Evolutionary conservation across 768 basidiomycete species (phyloP), one percentile per base, ranked within the genome.

Genomic region (Macrolepiota albuminosa): DNA sequence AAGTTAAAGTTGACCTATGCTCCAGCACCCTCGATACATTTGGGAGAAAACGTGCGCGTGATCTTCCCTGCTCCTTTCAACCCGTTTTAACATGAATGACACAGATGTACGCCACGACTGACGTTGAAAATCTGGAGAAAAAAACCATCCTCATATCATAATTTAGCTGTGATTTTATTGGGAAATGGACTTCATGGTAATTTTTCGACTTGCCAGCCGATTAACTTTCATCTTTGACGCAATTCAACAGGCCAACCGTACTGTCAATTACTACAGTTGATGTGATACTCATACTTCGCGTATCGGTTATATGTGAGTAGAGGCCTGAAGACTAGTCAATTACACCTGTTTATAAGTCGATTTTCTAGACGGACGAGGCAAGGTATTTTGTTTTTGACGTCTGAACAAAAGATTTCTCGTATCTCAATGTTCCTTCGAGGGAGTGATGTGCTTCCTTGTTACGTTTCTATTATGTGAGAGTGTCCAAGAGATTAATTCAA

Each of bases 271-370:
- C 11, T 21, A 43, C 54, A 14, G 54, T 54, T 21, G 54, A 54
- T 54, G 54, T 54, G n/a, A 54, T 54, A 42, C 54, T 54, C 40
- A 42, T 54, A n/a, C 18, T 54, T 13, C 40, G 54, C 21, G 54
- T 54, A 43, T 43, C 40, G 6, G 54, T 10, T 31, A 54, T 54
- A 31, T 54, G 54, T 54, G 29, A 42, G 54, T 54, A 4, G 16
- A 1, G 7, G 21, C 11, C n/a, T 4, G 18, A 11, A 42, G n/a
- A n/a, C 11, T 1, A 14, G 11, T 8, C 3, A n/a, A 10, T 1
- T 7, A 21, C 2, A 31, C 29, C 1, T 5, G 1, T 18, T 54
- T 1, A 54, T 6, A n/a, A 14, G 18, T 42, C 29, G 13, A 21
- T 33, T 43, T 1, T 13, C 26, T 21, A 54, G 54, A 54, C 4